Percentiles rank a stretch among this genome's conserved stretches.
phyloP scores from a whole-genome alignment of 768 basidiomycete species.

The Macrolepiota albuminosa region DNA sequence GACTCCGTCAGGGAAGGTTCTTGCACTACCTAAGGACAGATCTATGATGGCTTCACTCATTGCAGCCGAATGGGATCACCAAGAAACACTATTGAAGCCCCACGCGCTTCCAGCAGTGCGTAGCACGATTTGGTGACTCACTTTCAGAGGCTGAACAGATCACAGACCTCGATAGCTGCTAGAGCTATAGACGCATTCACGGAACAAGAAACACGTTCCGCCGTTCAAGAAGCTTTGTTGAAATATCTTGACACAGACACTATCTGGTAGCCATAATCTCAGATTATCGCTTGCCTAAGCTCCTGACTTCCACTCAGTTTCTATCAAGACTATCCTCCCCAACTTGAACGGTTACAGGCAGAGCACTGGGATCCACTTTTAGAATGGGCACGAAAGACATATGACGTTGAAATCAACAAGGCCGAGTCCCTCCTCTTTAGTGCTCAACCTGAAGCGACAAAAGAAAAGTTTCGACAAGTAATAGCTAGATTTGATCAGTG shows the following conservation, averaged over 20 bases:
- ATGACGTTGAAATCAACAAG: conserved; percentile 60
- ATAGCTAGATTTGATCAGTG: conserved; percentile 68
- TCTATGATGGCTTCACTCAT: conserved; percentile 75
- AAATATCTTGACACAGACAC: conserved; percentile 94
- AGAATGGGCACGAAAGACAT: conserved; percentile 68
- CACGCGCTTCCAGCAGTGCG: conserved; percentile 88
- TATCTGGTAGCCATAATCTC: conserved; percentile 54
- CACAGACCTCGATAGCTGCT: conserved; percentile 86
- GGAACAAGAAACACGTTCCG: conserved; percentile 47
- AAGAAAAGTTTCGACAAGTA: conserved; percentile 50
- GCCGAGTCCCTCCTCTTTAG: conserved; percentile 70
- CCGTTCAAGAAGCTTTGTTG: conserved; percentile 67
- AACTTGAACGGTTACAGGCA: conserved; percentile 72
- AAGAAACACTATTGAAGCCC: conserved; percentile 78
- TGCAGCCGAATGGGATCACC: conserved; percentile 96
- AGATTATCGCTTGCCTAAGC: not conserved
- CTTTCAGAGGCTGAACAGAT: not conserved
- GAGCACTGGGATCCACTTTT: conserved; percentile 88
- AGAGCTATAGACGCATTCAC: conserved; percentile 80
- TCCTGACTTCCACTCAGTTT: conserved; percentile 47
- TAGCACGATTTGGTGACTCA: not conserved
- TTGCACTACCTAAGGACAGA: conserved; percentile 69
- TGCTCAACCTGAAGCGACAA: conserved; percentile 66
- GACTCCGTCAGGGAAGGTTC: conserved; percentile 77
- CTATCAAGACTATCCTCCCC: conserved; percentile 71